These are phyloP conservation scores for Acidomyces sp. DNA, from an alignment of 495 filamentous ascomycete genomes.

Conservation along the genomic window DNA sequence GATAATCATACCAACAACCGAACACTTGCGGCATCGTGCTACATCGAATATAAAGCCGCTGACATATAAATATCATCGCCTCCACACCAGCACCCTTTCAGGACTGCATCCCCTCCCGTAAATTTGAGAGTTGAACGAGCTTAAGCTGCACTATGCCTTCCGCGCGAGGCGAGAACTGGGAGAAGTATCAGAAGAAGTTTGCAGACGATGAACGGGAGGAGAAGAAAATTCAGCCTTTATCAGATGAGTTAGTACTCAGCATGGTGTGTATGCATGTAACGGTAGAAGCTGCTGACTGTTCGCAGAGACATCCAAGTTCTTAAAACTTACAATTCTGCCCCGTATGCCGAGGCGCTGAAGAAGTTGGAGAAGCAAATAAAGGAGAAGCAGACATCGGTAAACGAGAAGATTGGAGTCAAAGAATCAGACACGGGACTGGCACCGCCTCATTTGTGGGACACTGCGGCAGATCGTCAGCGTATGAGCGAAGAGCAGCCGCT, in stretches of 20 bases:
- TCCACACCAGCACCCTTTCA: too few species aligned
- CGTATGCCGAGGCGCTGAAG: conserved; percentile 83
- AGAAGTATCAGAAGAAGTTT: conserved; percentile 90
- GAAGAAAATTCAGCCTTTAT: conserved; percentile 96
- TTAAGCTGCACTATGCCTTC: conserved; percentile 72
- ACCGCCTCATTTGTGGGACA: conserved; percentile 96
- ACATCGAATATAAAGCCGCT: too few species aligned
- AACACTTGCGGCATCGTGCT: too few species aligned
- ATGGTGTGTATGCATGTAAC: background rate
- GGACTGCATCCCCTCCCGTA: too few species aligned
- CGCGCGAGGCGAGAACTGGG: conserved; percentile 86
- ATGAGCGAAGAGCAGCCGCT: conserved; percentile 97
- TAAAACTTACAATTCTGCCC: conserved; percentile 96
- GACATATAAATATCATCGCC: too few species aligned
- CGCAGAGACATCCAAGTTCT: conserved; percentile 92
- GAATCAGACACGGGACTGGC: conserved; percentile 98
- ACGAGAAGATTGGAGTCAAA: conserved; percentile 87
- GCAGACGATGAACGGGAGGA: conserved; percentile 93
- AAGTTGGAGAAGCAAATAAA: conserved; percentile 98
- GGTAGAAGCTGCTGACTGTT: conserved; percentile 6
- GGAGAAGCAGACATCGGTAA: conserved; percentile 87
- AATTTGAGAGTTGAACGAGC: too few species aligned
- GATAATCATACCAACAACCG: too few species aligned
- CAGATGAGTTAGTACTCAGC: conserved; percentile 92
- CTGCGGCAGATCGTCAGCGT: conserved; percentile 90